Percentiles rank a stretch among this genome's conserved stretches.
These are phyloP conservation scores for Mrakiaceae sp. DNA, from an alignment of 1,284 basidiomycete genomes.

Conservation along the genomic window DNA sequence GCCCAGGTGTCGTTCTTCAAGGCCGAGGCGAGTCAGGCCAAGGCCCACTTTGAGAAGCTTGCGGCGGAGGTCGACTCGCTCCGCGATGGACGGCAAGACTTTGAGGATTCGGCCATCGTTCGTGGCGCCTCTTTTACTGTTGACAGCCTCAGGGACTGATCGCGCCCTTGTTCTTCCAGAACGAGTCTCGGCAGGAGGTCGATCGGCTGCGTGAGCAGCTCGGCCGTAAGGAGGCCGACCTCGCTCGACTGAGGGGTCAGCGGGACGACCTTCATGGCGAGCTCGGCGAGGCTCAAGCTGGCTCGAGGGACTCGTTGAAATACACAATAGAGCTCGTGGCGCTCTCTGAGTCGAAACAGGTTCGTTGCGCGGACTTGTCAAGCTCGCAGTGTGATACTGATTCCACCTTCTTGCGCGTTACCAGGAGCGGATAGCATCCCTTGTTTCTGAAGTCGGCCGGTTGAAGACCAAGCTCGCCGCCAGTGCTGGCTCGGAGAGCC, in stretches of 20 bases:
- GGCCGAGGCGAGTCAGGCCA: conserved; percentile 6
- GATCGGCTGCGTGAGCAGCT: conserved; percentile 28
- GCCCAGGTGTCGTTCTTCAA: conserved; percentile 10
- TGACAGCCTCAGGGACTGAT: conserved; percentile 22
- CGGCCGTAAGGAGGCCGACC: conserved; percentile 58
- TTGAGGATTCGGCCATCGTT: conserved; percentile 17
- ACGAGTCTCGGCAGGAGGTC: conserved; percentile 26
- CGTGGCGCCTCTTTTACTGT: conserved; percentile 33
- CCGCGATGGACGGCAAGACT: conserved; percentile 9
- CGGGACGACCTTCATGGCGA: conserved; percentile 68
- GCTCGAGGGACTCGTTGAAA: conserved; percentile 52
- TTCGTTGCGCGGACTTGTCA: conserved; percentile 29
- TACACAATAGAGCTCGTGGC: conserved; percentile 59
- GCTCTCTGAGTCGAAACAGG: conserved; percentile 56
- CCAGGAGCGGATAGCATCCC: conserved; percentile 60
- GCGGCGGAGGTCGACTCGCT: conserved; percentile 7
- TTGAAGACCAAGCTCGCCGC: conserved; percentile 69
- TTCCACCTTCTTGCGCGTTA: conserved; percentile 18
- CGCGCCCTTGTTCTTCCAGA: not conserved
- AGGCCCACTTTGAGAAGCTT: conserved; percentile 5
- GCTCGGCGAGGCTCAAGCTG: conserved; percentile 56
- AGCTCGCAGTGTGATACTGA: not conserved
- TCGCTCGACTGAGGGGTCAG: conserved; percentile 62
- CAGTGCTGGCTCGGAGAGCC: conserved; percentile 54
- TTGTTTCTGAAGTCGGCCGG: conserved; percentile 64